Conservation (phyloP, 768 basidiomycete species). For the Rhizopogon rudus region DNA sequence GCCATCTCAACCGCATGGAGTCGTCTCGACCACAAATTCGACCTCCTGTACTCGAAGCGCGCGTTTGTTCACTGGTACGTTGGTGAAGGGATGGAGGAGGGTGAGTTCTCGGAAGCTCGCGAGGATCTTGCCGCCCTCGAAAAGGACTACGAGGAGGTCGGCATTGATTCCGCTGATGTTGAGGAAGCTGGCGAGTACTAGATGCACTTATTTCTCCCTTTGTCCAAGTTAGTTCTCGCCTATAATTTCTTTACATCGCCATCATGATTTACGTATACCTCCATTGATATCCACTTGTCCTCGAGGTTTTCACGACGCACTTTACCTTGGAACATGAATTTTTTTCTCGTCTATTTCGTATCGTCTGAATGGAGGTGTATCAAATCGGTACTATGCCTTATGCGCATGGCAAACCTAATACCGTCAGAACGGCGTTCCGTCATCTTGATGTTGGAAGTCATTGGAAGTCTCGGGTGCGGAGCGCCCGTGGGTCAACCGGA, state of each 20-base stretch:
- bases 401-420: neutral
- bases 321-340: conserved; percentile 10
- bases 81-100: conserved; percentile 81
- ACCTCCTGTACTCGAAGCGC: conserved; percentile 70
- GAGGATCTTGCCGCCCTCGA: conserved; percentile 99
- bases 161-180: conserved; percentile 45
- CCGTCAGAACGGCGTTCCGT: too few species aligned
- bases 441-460: too few species aligned
- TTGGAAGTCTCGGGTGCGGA: neutral
- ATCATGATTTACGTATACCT: conserved; percentile 32
- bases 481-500: neutral
- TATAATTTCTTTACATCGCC: conserved; percentile 23
- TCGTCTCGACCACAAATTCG: conserved; percentile 74
- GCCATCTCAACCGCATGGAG: conserved; percentile 74
- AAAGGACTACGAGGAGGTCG: conserved; percentile 92
- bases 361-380: too few species aligned
- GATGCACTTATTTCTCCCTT: conserved; percentile 12
- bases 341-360: neutral
- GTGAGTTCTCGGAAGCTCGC: conserved; percentile 98
- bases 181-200: conserved; percentile 50
- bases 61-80: conserved; percentile 60
- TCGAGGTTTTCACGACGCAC: conserved; percentile 4
- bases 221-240: conserved; percentile 22
- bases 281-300: conserved; percentile 25
- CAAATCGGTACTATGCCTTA: too few species aligned